A percentile compares a stretch with the other conserved stretches of the same genome.
Conservation (phyloP, 495 filamentous ascomycete species). For the Xylaria flabelliformis region DNA sequence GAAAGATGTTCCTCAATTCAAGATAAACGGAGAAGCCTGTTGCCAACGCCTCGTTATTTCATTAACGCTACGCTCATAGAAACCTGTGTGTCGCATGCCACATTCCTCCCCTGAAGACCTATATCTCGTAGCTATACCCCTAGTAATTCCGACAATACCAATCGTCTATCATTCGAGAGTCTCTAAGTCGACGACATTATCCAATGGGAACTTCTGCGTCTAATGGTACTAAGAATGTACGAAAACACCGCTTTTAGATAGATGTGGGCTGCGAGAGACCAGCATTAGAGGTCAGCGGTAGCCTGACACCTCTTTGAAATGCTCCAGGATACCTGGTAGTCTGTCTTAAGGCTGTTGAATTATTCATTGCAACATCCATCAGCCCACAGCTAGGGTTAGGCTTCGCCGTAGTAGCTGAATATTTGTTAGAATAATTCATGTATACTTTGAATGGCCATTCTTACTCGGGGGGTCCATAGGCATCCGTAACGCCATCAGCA, state of each 20-base stretch:
- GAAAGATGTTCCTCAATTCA: neutral
- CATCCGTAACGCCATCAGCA: conserved; percentile 47
- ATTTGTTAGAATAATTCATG: conserved; percentile 19
- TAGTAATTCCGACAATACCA: conserved; percentile 12
- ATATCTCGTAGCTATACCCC: neutral
- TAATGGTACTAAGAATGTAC: neutral
- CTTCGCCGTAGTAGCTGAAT: conserved; percentile 45
- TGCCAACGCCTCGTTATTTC: conserved; percentile 27
- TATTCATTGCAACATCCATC: neutral
- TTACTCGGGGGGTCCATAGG: conserved; percentile 47
- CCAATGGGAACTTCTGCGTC: neutral
- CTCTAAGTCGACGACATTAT: neutral
- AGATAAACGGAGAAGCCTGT: conserved; percentile 4
- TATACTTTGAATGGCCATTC: conserved; percentile 21
- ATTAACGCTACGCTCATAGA: conserved; percentile 23
- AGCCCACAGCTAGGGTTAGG: conserved; percentile 32
- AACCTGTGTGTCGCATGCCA: neutral
- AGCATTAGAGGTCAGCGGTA: neutral
- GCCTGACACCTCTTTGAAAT: conserved; percentile 10
- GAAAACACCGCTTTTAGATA: conserved; percentile 1
- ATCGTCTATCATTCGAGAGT: conserved; percentile 9
- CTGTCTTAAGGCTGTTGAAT: conserved; percentile 1
- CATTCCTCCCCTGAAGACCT: neutral
- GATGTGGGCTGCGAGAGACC: conserved; percentile 15
- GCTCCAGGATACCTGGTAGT: neutral